Percentiles rank a stretch among this genome's conserved stretches.
phyloP scores from a whole-genome alignment of 1,284 basidiomycete species.

The Hemileia vastatrix region DNA sequence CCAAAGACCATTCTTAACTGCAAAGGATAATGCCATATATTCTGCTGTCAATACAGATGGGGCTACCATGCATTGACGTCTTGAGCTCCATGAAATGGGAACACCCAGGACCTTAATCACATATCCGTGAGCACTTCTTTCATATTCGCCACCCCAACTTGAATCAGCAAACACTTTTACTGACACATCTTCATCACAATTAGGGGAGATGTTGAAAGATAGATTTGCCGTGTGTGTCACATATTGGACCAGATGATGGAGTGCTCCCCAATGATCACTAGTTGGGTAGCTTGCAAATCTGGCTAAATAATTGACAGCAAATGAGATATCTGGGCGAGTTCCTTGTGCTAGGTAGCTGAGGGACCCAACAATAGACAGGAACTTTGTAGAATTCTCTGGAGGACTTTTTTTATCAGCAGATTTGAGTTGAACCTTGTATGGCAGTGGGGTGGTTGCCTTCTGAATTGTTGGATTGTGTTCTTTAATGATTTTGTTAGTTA shows the following conservation, averaged over 20 bases:
- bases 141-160: constrained; percentile 10
- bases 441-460: too few relatives aligned
- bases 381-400: too few relatives aligned
- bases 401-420: too few relatives aligned
- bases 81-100: constrained; percentile 1
- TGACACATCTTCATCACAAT: background rate
- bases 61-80: background rate
- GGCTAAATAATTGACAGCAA: constrained; percentile 1
- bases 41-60: background rate
- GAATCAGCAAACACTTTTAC: constrained; percentile 5
- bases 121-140: background rate
- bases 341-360: background rate
- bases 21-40: background rate
- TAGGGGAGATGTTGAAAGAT: background rate
- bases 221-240: background rate
- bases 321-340: constrained; percentile 7
- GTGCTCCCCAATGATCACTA: background rate
- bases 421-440: too few relatives aligned
- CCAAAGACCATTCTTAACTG: background rate
- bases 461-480: too few relatives aligned
- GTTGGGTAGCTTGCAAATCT: background rate
- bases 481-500: too few relatives aligned
- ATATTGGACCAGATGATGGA: constrained; percentile 1
- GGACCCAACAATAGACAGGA: background rate
- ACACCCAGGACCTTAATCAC: background rate